Evolutionary conservation across 805 yeast species (phyloP).

Genomic region (Wickerhamiella galacta): DNA sequence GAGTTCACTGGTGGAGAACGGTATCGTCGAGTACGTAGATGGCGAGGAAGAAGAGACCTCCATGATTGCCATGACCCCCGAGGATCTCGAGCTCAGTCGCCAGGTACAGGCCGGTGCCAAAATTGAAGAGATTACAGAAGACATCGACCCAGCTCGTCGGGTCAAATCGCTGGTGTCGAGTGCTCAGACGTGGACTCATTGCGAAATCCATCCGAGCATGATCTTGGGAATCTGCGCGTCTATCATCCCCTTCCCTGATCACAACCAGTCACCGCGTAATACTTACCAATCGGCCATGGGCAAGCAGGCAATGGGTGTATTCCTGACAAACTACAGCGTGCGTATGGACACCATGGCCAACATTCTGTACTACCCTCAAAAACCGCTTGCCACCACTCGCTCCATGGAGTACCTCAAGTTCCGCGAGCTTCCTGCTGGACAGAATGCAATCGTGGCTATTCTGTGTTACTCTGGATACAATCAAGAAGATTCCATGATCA

Average conservation of each 20-base stretch:
- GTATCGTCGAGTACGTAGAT: slow-evolving; percentile 90
- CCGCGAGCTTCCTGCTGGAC: slow-evolving; percentile 97
- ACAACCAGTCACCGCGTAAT: slow-evolving; percentile 97
- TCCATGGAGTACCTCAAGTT: slow-evolving; percentile 95
- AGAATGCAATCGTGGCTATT: slow-evolving; percentile 96
- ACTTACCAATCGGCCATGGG: slow-evolving; percentile 99
- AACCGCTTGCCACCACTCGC: slow-evolving; percentile 94
- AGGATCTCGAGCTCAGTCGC: slow-evolving; percentile 62
- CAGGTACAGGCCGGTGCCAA: slow-evolving; percentile 25
- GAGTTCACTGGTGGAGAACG: slow-evolving; percentile 67
- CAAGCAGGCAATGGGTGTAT: slow-evolving; percentile 99
- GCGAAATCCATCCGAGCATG: slow-evolving; percentile 98
- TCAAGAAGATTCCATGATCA: slow-evolving; percentile 99
- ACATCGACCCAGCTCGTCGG: slow-evolving; percentile 64
- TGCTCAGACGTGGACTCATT: slow-evolving; percentile 81
- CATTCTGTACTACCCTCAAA: slow-evolving; percentile 91
- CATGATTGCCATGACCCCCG: slow-evolving; percentile 98
- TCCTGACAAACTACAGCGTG: slow-evolving; percentile 81
- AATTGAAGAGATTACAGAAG: slow-evolving; percentile 22
- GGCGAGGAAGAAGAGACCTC: slow-evolving; percentile 98
- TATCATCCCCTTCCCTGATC: slow-evolving; percentile 98
- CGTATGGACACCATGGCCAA: slow-evolving; percentile 99
- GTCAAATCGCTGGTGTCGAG: slow-evolving; percentile 43
- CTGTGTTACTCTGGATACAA: slow-evolving; percentile 96
- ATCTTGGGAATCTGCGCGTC: slow-evolving; percentile 97